Conservation (phyloP, 306 rosid genomes). For the Echinosophora koreensis region DNA sequence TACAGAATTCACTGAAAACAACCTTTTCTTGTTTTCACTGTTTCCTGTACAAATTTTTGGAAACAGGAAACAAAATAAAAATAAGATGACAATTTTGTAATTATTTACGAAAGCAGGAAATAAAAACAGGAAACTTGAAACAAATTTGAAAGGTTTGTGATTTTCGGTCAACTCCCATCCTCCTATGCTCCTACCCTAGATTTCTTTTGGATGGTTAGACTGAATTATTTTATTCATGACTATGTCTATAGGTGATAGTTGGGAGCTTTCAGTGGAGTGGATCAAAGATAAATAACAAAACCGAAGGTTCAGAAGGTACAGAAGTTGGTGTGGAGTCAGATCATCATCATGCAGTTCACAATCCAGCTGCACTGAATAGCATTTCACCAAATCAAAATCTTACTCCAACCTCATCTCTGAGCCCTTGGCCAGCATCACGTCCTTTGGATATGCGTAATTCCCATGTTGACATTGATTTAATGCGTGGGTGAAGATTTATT, state of each 20-base stretch:
- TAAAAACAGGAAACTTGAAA: too few relatives aligned
- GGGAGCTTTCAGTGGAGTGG: constrained; percentile 93
- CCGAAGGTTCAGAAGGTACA: constrained; percentile 58
- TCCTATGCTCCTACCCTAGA: too few relatives aligned
- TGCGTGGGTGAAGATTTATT: constrained; percentile 72
- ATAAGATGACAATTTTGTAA: too few relatives aligned
- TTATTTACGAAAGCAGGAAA: too few relatives aligned
- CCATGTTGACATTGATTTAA: constrained; percentile 85
- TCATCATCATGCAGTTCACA: constrained; percentile 65
- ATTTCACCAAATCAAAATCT: constrained; percentile 62
- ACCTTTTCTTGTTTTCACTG: too few relatives aligned
- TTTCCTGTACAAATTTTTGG: too few relatives aligned
- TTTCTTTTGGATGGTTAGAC: constrained; percentile 36
- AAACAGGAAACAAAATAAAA: too few relatives aligned
- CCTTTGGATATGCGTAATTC: constrained; percentile 72
- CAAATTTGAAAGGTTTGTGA: not conserved
- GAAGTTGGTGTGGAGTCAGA: constrained; percentile 66
- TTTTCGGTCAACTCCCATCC: not conserved
- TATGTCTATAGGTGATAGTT: constrained; percentile 71
- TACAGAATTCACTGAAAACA: too few relatives aligned
- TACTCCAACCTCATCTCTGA: constrained; percentile 59
- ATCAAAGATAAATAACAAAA: constrained; percentile 70
- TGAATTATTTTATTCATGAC: constrained; percentile 40
- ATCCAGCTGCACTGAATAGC: constrained; percentile 53
- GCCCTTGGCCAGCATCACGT: constrained; percentile 69